Conservation (phyloP, 1,284 basidiomycete genomes). For the Fistulinella staudtii region DNA sequence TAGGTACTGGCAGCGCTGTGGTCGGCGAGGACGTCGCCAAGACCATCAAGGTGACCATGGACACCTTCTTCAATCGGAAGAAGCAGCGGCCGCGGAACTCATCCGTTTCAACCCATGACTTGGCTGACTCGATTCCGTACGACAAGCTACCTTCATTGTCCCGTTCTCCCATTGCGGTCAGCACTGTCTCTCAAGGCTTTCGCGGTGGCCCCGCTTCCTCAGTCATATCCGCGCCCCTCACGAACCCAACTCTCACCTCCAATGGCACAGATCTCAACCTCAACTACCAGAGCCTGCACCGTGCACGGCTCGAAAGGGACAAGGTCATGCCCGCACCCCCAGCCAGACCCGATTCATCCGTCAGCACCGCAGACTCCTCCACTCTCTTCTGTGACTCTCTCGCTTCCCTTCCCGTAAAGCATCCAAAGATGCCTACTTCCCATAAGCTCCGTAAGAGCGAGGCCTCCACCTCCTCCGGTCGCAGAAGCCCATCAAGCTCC, state of each 20-base stretch:
- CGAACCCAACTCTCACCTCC: slow-evolving; percentile 68
- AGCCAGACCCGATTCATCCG: slow-evolving; percentile 46
- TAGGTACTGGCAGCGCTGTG: slow-evolving; percentile 10
- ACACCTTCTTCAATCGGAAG: slow-evolving; percentile 41
- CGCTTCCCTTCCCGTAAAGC: slow-evolving; percentile 35
- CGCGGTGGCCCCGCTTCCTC: slow-evolving; percentile 36
- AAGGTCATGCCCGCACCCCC: slow-evolving; percentile 38
- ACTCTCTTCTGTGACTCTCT: slow-evolving; percentile 53
- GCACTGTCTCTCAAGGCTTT: slow-evolving; percentile 53
- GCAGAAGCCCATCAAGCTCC: slow-evolving; percentile 40
- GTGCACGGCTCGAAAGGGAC: slow-evolving; percentile 51
- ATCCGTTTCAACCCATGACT: slow-evolving; percentile 42
- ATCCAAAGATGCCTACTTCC: slow-evolving; percentile 36
- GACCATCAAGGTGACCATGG: slow-evolving; percentile 28
- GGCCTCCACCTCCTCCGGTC: slow-evolving; percentile 42
- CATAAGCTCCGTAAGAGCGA: slow-evolving; percentile 52
- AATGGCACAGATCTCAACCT: slow-evolving; percentile 67
- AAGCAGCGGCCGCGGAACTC: slow-evolving; percentile 45
- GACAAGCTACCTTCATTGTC: slow-evolving; percentile 56
- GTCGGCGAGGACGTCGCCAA: slow-evolving; percentile 12
- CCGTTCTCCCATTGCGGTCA: slow-evolving; percentile 57
- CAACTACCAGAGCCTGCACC: slow-evolving; percentile 47
- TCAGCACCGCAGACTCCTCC: slow-evolving; percentile 55
- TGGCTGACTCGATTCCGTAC: slow-evolving; percentile 67
- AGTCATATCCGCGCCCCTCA: slow-evolving; percentile 70